A percentile compares a stretch with the other conserved stretches of the same genome.
Evolutionary conservation across 2,329 filamentous ascomycete genomes (phyloP).

Genomic region (Lizonia empirigonia): DNA sequence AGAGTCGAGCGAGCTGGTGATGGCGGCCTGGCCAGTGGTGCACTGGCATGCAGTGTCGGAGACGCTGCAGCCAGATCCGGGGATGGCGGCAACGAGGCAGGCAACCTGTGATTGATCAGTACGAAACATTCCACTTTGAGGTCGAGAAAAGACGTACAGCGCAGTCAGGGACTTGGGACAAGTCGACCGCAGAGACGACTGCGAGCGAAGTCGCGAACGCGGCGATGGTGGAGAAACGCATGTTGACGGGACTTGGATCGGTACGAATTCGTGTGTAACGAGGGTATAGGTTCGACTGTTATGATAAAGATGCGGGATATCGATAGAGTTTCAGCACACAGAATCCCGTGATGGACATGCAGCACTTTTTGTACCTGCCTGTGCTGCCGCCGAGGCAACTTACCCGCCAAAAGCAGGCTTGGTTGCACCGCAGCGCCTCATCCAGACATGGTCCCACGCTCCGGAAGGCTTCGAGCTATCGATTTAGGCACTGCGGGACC

Average conservation of each 20-base stretch:
- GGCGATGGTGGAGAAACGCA: constrained; percentile 40
- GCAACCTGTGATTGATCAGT: constrained; percentile 41
- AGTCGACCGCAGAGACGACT: constrained; percentile 32
- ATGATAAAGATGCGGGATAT: constrained; percentile 3
- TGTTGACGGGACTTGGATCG: constrained; percentile 24
- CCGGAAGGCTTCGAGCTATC: constrained; percentile 5
- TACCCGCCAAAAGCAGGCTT: constrained; percentile 8
- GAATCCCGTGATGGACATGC: neutral
- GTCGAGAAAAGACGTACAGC: constrained; percentile 34
- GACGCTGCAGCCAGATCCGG: constrained; percentile 54
- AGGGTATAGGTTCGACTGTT: constrained; percentile 2
- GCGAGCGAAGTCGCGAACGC: constrained; percentile 37
- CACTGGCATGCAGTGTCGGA: constrained; percentile 60
- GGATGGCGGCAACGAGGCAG: constrained; percentile 57
- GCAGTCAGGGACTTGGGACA: constrained; percentile 35
- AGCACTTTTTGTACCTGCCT: constrained; percentile 16
- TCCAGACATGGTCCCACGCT: constrained; percentile 2
- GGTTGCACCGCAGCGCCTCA: constrained; percentile 11
- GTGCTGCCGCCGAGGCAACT: constrained; percentile 1
- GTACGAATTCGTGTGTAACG: constrained; percentile 4
- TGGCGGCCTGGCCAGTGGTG: constrained; percentile 48
- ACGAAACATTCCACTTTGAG: neutral
- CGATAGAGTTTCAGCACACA: constrained; percentile 1
- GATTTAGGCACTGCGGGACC: constrained; percentile 6
- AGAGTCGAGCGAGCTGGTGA: constrained; percentile 48